Percentiles rank a stretch among this genome's conserved stretches.
Evolutionary conservation across 2,329 filamentous ascomycete species (phyloP).

Genomic region (Teratosphaeria viscida): DNA sequence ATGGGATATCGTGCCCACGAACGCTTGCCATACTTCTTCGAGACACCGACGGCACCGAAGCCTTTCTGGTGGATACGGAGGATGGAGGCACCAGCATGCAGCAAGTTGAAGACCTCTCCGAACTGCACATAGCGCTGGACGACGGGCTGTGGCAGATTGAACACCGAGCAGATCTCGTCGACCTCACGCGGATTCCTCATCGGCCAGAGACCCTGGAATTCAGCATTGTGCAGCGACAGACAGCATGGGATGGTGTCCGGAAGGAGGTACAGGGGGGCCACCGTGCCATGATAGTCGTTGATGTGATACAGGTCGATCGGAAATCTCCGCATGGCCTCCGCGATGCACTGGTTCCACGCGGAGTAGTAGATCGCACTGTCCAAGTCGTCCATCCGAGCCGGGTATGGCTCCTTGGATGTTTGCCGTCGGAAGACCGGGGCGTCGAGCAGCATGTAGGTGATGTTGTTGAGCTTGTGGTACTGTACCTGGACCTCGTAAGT

Average conservation of each 20-base stretch:
- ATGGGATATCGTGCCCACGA: constrained; percentile 58
- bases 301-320: constrained; percentile 55
- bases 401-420: constrained; percentile 53
- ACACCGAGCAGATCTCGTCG: constrained; percentile 54
- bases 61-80: constrained; percentile 57
- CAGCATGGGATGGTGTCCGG: constrained; percentile 52
- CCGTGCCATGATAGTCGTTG: constrained; percentile 54
- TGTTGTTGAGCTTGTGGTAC: constrained; percentile 53
- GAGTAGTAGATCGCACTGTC: constrained; percentile 59
- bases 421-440: constrained; percentile 57
- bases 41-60: constrained; percentile 58
- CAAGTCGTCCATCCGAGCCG: constrained; percentile 58
- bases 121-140: constrained; percentile 55
- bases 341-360: constrained; percentile 61
- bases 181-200: constrained; percentile 53
- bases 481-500: constrained; percentile 53
- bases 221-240: constrained; percentile 57
- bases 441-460: constrained; percentile 58
- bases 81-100: constrained; percentile 57
- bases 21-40: constrained; percentile 57
- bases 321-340: constrained; percentile 52
- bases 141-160: constrained; percentile 48
- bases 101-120: constrained; percentile 57
- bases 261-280: constrained; percentile 55
- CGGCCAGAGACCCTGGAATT: constrained; percentile 60